Base-by-base conservation (phyloP, 2,329 filamentous ascomycete genomes). In the Akanthomyces dipterigenus region DNA sequence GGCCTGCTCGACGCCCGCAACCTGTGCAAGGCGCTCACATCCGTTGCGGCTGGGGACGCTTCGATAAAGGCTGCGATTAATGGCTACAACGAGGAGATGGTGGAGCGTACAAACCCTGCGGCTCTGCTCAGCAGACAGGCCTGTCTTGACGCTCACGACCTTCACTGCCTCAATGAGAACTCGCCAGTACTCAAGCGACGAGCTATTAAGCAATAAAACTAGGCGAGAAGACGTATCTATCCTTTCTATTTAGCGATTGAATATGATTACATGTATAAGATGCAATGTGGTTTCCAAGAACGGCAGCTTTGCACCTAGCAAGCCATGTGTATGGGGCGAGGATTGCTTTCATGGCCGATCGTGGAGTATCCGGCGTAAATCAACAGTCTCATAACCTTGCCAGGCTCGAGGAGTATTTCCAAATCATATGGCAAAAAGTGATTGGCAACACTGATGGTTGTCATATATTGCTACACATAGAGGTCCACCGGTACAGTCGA, bases 1-100 rank as follows among this genome's bases (percentile, higher is more conserved):
- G 75, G 74, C 18, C 74, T 77, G 14, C 67, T 75, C n/a, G 75
- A 77, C 55, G 74, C 75, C 2, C 69, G 68, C 42, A 63, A 69
- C 42, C 66, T 76, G 42, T 60, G 64, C 16, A 64, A 67, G 45
- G 65, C 63, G 16, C 63, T 73, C n/a, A 63, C 62, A 18, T 58
- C 53, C 7, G 50, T 69, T 0, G 63, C 67, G 38, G 22, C 54
- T 7, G 67, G 64, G 12, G 48, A 55, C 9, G 59, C 50, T 11
- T 40, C 61, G 5, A 60, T 58, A 16, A 60, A 65, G 28, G 48
- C 40, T 1, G 68, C 65, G 1, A 63, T 73, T 4, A 66, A 68
- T 3, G 60, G 46, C 18, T 75, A 74, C 51, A 72, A 75, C 60
- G 62, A 46, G 9, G 72, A 72, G 51, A 67, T 75, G 63, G 66